These are phyloP conservation scores for Schoenoplectus tabernaemontani DNA, from an alignment of 202 grass and related monocot species.

Conservation along the genomic window DNA sequence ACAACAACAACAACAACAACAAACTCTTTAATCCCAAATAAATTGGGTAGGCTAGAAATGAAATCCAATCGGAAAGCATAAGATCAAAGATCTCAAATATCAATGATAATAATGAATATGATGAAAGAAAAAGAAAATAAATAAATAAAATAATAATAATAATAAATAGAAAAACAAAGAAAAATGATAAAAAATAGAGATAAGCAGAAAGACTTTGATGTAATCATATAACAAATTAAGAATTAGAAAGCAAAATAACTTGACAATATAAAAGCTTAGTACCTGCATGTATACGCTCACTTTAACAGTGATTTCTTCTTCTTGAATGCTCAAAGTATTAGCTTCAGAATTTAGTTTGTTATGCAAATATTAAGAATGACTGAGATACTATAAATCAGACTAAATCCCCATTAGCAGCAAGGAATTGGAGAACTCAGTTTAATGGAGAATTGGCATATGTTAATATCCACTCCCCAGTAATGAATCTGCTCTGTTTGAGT, in stretches of 20 bases:
- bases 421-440: neutral
- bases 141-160: too few species aligned
- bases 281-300: slow-evolving; percentile 78
- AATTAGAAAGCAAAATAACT: slow-evolving; percentile 4
- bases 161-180: too few species aligned
- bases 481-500: slow-evolving; percentile 8
- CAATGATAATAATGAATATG: too few species aligned
- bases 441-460: neutral
- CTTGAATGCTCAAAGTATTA: slow-evolving; percentile 58
- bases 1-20: neutral
- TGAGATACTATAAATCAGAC: neutral
- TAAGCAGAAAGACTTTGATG: slow-evolving; percentile 6
- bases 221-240: slow-evolving; percentile 5
- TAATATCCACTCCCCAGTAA: slow-evolving; percentile 24
- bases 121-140: too few species aligned
- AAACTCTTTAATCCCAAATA: too few species aligned
- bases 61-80: too few species aligned
- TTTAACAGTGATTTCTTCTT: slow-evolving; percentile 84
- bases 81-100: too few species aligned
- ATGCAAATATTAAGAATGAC: slow-evolving; percentile 34
- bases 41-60: too few species aligned
- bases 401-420: neutral
- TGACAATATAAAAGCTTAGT: slow-evolving; percentile 10
- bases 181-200: neutral
- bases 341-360: slow-evolving; percentile 68